Percentiles rank a stretch among this genome's conserved stretches.
Evolutionary conservation across 116 monocot genomes (phyloP).

Genomic region (Zostera marina): DNA sequence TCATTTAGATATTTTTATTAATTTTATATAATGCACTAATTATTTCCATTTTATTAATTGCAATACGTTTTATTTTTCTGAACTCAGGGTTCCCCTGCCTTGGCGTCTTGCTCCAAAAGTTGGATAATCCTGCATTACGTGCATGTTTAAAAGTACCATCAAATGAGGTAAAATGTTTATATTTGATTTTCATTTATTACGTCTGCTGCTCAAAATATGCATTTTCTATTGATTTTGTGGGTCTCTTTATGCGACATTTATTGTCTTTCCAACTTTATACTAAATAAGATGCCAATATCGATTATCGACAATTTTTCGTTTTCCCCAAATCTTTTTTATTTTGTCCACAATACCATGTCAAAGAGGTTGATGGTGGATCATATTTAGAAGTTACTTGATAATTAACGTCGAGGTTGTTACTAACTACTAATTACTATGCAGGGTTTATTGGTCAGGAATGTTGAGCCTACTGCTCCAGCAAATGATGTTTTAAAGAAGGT

Average conservation of each 20-base stretch:
- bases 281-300: too few relatives aligned
- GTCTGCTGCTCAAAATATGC: too few relatives aligned
- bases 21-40: neutral
- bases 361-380: neutral
- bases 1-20: neutral
- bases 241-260: too few relatives aligned
- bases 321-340: too few relatives aligned
- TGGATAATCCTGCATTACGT: constrained; percentile 91
- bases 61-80: neutral
- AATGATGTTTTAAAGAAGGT: constrained; percentile 71
- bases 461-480: constrained; percentile 87
- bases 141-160: constrained; percentile 70
- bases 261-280: too few relatives aligned
- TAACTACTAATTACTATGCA: too few relatives aligned
- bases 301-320: too few relatives aligned
- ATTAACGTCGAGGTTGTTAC: constrained; percentile 11
- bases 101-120: constrained; percentile 94
- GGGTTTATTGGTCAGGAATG: constrained; percentile 79
- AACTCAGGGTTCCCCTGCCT: constrained; percentile 82
- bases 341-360: neutral
- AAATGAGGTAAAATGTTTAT: constrained; percentile 53
- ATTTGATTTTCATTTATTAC: neutral
- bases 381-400: neutral
- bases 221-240: too few relatives aligned
- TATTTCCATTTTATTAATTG: neutral